Conservation (phyloP, 192 early-diverging fungal species). For the Coemansia asiatica region DNA sequence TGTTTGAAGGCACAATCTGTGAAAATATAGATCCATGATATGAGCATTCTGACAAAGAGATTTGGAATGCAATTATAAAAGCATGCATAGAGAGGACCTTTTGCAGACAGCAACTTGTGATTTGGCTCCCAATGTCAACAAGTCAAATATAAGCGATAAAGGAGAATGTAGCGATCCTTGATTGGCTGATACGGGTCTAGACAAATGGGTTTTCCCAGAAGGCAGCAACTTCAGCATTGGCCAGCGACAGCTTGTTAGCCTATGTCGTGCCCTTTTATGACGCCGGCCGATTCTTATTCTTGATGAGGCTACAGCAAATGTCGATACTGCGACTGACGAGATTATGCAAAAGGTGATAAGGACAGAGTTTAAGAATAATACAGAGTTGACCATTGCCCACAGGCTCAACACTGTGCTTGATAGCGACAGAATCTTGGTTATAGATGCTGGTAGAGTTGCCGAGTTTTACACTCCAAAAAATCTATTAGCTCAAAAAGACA, state of each 20-base stretch:
- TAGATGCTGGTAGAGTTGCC: conserved; percentile 55
- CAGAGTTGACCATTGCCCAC: conserved; percentile 63
- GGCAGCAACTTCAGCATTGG: conserved; percentile 1
- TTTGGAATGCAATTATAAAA: conserved; percentile 64
- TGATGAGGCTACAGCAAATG: conserved; percentile 61
- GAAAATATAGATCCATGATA: conserved; percentile 78
- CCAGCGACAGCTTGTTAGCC: conserved; percentile 70
- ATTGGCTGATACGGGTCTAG: conserved; percentile 60
- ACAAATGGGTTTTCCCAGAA: conserved; percentile 6
- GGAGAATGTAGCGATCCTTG: conserved; percentile 18
- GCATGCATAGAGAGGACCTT: background rate
- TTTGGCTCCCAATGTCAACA: background rate
- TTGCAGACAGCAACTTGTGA: background rate
- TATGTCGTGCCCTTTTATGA: conserved; percentile 69
- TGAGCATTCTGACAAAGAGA: conserved; percentile 70
- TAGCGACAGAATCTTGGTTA: conserved; percentile 55
- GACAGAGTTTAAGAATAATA: conserved; percentile 56
- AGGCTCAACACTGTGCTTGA: conserved; percentile 62
- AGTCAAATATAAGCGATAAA: background rate
- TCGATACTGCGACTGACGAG: conserved; percentile 40
- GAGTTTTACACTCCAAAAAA: conserved; percentile 49
- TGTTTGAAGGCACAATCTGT: conserved; percentile 49
- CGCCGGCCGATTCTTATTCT: conserved; percentile 60
- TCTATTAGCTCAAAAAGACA: background rate
- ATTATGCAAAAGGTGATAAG: conserved; percentile 59